Evolutionary conservation across 208 protist genomes (phyloP), one percentile per base, ranked within the genome.

Genomic region (Acanthamoeba royreba): DNA sequence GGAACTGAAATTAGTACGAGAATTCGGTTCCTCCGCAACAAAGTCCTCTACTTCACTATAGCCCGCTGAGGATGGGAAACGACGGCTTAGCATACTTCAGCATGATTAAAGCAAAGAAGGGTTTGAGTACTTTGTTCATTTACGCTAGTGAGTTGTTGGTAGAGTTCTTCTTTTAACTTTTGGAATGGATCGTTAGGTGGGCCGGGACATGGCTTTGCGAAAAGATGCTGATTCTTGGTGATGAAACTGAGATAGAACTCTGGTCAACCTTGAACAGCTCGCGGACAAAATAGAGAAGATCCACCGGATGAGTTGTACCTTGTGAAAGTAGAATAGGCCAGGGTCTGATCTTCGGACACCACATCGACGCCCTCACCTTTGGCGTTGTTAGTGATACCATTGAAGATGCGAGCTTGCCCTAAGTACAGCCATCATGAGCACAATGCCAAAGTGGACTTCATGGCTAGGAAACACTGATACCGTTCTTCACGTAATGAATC

Each of bases 331-430:
- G 74, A 85, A 28, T 85, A 85, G 25, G 74, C 19, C 2, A 85
- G 43, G 25, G 74, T 55, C 22, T 85, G 74, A 0, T 85, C 74
- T 11, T 85, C 74, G 25, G 74, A 85, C 43, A 28, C 74, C 4
- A 85, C 74, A 17, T 85, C 53, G 28, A 85, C 53, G 28, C 74
- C 74, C 19, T 85, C 74, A 45, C 74, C 74, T 42, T 85, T 49
- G 74, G 74, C 31, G 28, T 85, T 85, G 74, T 85, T 85, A 28
- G 74, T 85, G 19, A 85, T 85, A 28, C 74, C 74, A 17, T 85
- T 85, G 74, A 85, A 85, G 74, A 85, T 85, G 4, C 74, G 74
- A 19, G 74, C n/a, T 53, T 85, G 74, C 25, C 74, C 74, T 85
- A 45, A 43, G 9, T 19, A n/a, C n/a, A n/a, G n/a, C n/a, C n/a